A percentile compares a stretch with the other conserved stretches of the same genome.
phyloP scores from a whole-genome alignment of 176 grass and related monocot genomes.

The Pontederia crassipes region DNA sequence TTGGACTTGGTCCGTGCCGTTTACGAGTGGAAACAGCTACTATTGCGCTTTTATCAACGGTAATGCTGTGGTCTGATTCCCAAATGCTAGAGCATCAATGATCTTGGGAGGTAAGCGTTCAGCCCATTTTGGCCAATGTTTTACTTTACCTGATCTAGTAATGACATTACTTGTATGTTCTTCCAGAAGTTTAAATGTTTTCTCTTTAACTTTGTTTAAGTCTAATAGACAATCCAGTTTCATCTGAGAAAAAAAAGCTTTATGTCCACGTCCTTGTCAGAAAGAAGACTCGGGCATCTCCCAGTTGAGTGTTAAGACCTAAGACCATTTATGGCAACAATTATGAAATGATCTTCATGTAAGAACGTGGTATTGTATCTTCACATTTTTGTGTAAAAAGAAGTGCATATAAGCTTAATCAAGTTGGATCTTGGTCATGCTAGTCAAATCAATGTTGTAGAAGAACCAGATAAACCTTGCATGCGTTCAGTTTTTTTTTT shows the following conservation, averaged over 20 bases:
- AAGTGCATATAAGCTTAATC: too few relatives aligned
- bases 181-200: constrained; percentile 1
- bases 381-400: too few relatives aligned
- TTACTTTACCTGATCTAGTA: not conserved
- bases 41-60: constrained; percentile 51
- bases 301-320: too few relatives aligned
- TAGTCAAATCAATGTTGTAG: too few relatives aligned
- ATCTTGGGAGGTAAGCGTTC: constrained; percentile 1
- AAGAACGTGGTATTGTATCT: too few relatives aligned
- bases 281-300: too few relatives aligned
- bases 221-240: not conserved
- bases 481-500: too few relatives aligned
- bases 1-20: constrained; percentile 66
- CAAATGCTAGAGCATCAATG: constrained; percentile 10
- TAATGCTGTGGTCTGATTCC: constrained; percentile 91
- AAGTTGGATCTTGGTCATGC: too few relatives aligned
- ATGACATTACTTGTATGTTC: not conserved
- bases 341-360: too few relatives aligned
- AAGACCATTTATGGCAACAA: too few relatives aligned
- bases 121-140: not conserved
- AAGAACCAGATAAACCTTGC: too few relatives aligned
- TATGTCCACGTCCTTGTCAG: not conserved
- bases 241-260: not conserved
- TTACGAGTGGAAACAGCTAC: constrained; percentile 85
- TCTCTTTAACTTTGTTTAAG: not conserved